phyloP scores from a whole-genome alignment of 2,329 filamentous ascomycete genomes.

The Xylaria sp. region DNA sequence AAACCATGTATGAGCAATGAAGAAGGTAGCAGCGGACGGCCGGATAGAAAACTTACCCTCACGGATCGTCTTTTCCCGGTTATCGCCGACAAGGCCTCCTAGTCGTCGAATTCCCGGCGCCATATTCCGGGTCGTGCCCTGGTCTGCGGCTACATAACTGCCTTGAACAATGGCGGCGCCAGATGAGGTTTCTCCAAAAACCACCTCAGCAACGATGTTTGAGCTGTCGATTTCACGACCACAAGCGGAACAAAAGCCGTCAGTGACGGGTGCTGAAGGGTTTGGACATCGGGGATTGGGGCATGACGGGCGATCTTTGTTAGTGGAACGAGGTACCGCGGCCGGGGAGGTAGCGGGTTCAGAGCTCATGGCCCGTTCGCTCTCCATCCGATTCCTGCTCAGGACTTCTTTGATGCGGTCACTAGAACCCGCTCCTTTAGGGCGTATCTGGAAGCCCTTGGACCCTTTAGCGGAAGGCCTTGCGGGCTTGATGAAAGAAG shows the following conservation, averaged over 20 bases:
- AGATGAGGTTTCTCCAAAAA: constrained; percentile 86
- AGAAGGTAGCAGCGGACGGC: not conserved
- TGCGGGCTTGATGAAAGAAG: constrained; percentile 58
- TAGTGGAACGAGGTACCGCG: constrained; percentile 36
- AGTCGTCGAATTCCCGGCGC: constrained; percentile 71
- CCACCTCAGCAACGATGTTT: constrained; percentile 92
- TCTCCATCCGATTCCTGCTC: constrained; percentile 45
- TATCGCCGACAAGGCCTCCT: constrained; percentile 65
- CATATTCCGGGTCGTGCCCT: constrained; percentile 78
- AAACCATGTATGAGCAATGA: constrained; percentile 16
- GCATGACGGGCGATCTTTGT: constrained; percentile 54
- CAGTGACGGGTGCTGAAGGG: constrained; percentile 65
- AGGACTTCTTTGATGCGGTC: constrained; percentile 62
- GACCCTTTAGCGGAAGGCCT: constrained; percentile 45
- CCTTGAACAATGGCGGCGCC: constrained; percentile 93
- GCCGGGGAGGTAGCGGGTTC: constrained; percentile 39
- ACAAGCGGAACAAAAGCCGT: constrained; percentile 82
- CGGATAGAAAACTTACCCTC: constrained; percentile 51
- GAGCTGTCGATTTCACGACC: constrained; percentile 85
- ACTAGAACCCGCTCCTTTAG: constrained; percentile 59
- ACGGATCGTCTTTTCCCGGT: constrained; percentile 69
- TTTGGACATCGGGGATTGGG: constrained; percentile 70
- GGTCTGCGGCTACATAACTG: constrained; percentile 85
- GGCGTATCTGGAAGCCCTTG: constrained; percentile 55
- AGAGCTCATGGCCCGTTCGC: constrained; percentile 42